Conservation (phyloP, 108 stramenopile species). For the Aurantiochytrium sp. region DNA sequence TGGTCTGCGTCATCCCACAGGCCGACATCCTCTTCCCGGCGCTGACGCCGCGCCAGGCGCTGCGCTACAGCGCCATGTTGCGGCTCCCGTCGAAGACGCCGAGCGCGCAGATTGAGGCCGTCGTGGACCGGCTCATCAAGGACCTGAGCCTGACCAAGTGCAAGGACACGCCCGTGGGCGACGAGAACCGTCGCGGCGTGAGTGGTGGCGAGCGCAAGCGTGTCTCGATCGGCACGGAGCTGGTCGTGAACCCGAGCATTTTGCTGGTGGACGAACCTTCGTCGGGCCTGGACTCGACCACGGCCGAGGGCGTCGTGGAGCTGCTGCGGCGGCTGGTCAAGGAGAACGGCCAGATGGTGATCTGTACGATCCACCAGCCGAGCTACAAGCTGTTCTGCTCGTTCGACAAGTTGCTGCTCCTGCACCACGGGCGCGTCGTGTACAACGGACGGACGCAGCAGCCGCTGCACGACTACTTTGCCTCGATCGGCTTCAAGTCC, state of each 20-base stretch:
- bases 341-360: conserved; percentile 59
- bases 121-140: background rate
- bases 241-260: conserved; percentile 32
- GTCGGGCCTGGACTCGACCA: conserved; percentile 63
- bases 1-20: conserved; percentile 43
- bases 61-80: conserved; percentile 34
- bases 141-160: background rate
- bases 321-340: conserved; percentile 31
- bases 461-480: conserved; percentile 54
- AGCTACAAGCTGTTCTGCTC: conserved; percentile 69
- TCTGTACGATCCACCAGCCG: conserved; percentile 81
- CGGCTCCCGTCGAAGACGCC: conserved; percentile 12
- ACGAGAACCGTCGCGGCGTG: conserved; percentile 7
- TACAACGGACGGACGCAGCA: conserved; percentile 70
- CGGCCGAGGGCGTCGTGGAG: conserved; percentile 61
- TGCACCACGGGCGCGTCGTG: conserved; percentile 73
- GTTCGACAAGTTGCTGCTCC: conserved; percentile 71
- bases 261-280: conserved; percentile 54
- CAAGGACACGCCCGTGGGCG: conserved; percentile 13
- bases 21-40: conserved; percentile 47
- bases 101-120: background rate
- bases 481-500: conserved; percentile 48
- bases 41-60: conserved; percentile 39
- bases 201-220: conserved; percentile 49
- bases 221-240: conserved; percentile 41